These are phyloP conservation scores for Globisporangium radiosum DNA, from an alignment of 352 stramenopile species.

Conservation along the genomic window DNA sequence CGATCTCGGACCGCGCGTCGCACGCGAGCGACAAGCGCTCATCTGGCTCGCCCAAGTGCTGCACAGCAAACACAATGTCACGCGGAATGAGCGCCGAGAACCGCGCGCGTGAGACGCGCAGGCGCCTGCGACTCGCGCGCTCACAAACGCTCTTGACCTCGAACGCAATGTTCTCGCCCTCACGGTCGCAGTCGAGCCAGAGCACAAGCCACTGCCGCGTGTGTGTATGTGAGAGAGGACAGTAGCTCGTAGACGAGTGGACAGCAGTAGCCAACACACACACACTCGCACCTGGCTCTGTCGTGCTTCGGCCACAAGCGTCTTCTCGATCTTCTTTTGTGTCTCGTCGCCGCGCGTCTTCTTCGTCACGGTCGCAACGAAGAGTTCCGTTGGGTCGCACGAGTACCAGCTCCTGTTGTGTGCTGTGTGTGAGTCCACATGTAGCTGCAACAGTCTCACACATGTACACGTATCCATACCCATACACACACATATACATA, in stretches of 20 bases:
- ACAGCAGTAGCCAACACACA: background rate
- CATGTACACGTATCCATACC: constrained; percentile 32
- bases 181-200: constrained; percentile 99
- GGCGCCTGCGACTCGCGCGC: constrained; percentile 39
- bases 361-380: constrained; percentile 86
- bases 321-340: constrained; percentile 87
- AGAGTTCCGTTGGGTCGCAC: constrained; percentile 93
- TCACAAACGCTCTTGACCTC: constrained; percentile 91
- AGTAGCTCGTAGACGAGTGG: no score
- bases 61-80: constrained; percentile 87
- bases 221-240: constrained; percentile 7
- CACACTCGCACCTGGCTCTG: constrained; percentile 72
- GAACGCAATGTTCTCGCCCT: constrained; percentile 99
- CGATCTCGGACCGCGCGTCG: constrained; percentile 92
- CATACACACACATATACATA: background rate
- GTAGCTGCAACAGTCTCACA: background rate
- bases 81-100: constrained; percentile 92
- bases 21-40: constrained; percentile 79
- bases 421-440: background rate
- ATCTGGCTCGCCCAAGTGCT: constrained; percentile 74
- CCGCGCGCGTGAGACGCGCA: constrained; percentile 84
- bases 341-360: constrained; percentile 75
- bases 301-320: constrained; percentile 83
- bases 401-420: constrained; percentile 88
- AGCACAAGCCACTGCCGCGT: constrained; percentile 84